Evolutionary conservation across 1,284 basidiomycete genomes (phyloP).

Genomic region (Austroboletus novae-zelandiae): DNA sequence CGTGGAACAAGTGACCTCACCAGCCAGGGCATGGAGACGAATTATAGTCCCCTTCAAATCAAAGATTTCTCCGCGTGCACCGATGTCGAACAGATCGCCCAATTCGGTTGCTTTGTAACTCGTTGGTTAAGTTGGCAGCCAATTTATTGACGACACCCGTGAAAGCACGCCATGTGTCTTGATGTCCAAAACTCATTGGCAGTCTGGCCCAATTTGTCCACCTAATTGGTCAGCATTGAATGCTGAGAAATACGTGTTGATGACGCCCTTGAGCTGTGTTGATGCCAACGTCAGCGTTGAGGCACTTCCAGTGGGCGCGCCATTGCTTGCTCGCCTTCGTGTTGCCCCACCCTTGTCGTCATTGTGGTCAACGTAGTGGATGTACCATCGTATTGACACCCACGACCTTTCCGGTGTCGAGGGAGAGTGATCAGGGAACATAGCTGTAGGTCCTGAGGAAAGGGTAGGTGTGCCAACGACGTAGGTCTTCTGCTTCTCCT

Average conservation of each 20-base stretch:
- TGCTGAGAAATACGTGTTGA: conserved; percentile 71
- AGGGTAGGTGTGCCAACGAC: too few relatives aligned
- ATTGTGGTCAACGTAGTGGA: too few relatives aligned
- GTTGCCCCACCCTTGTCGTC: too few relatives aligned
- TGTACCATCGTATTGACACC: too few relatives aligned
- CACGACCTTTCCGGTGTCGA: too few relatives aligned
- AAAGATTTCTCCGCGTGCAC: conserved; percentile 94
- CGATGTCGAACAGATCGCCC: conserved; percentile 95
- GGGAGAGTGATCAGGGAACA: too few relatives aligned
- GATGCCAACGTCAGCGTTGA: too few relatives aligned
- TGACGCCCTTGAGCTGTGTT: conserved; percentile 90
- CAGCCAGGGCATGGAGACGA: conserved; percentile 83
- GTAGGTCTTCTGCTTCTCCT: too few relatives aligned
- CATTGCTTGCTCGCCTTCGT: too few relatives aligned
- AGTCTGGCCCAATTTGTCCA: conserved; percentile 79
- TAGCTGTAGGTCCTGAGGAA: too few relatives aligned
- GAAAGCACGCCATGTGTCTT: conserved; percentile 92
- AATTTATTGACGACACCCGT: conserved; percentile 90
- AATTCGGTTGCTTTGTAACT: conserved; percentile 96
- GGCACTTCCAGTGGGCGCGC: too few relatives aligned
- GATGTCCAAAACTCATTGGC: conserved; percentile 87
- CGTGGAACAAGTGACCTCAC: conserved; percentile 95
- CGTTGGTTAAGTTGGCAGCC: conserved; percentile 92
- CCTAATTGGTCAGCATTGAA: conserved; percentile 35
- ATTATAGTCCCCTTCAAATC: conserved; percentile 98